Evolutionary conservation across 2,329 filamentous ascomycete species (phyloP).

Genomic region (Beauveria asiatica): DNA sequence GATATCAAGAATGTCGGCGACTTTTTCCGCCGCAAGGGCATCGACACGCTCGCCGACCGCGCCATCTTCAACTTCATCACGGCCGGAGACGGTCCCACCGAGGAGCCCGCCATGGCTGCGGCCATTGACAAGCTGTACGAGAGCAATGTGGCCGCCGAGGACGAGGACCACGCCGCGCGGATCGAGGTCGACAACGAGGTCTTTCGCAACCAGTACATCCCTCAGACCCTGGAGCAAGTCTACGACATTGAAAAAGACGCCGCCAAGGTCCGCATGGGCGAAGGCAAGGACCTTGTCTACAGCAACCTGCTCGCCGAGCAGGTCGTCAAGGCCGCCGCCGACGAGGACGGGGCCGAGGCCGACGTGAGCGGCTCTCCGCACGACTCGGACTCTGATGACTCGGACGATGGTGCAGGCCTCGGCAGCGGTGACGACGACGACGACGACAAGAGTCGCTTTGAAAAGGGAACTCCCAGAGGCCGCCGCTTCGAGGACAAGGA

Average conservation of each 20-base stretch:
- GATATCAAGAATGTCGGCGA: slow-evolving; percentile 95
- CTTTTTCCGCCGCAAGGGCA: slow-evolving; percentile 81
- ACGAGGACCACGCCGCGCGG: slow-evolving; percentile 45
- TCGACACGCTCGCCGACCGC: slow-evolving; percentile 72
- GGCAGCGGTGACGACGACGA: slow-evolving; percentile 31
- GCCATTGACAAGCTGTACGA: slow-evolving; percentile 61
- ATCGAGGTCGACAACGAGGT: slow-evolving; percentile 80
- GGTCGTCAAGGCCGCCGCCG: slow-evolving; percentile 34
- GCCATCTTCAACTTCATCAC: slow-evolving; percentile 81
- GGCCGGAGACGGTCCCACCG: slow-evolving; percentile 46
- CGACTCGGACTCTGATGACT: slow-evolving; percentile 21
- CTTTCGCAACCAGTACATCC: slow-evolving; percentile 93
- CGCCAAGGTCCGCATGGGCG: slow-evolving; percentile 63
- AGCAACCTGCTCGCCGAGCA: slow-evolving; percentile 72
- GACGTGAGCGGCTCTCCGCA: slow-evolving; percentile 25
- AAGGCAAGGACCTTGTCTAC: slow-evolving; percentile 74
- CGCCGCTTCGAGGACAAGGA: slow-evolving; percentile 90
- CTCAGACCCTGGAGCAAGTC: slow-evolving; percentile 89
- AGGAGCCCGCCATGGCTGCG: slow-evolving; percentile 51
- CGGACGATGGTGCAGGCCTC: slow-evolving; percentile 35
- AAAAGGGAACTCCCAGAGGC: slow-evolving; percentile 63
- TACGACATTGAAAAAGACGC: slow-evolving; percentile 93
- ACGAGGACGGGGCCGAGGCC: slow-evolving; percentile 26
- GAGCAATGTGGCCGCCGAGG: slow-evolving; percentile 39
- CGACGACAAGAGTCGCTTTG: slow-evolving; percentile 45